These are phyloP conservation scores for Pseudonectria foliicola DNA, from an alignment of 2,329 filamentous ascomycete species.

Conservation along the genomic window DNA sequence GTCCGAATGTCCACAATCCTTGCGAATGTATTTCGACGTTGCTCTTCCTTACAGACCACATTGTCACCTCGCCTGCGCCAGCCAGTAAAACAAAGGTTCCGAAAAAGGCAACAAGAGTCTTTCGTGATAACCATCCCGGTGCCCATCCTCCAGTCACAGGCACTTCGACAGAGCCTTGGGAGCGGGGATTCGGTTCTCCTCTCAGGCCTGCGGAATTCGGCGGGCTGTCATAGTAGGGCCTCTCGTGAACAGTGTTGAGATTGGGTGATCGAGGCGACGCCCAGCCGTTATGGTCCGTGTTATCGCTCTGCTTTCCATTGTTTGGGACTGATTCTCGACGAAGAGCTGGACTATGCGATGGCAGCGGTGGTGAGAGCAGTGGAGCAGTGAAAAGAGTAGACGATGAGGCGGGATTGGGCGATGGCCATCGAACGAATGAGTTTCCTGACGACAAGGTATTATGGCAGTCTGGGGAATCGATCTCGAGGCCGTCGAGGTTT, in stretches of 20 bases:
- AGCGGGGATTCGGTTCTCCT: slow-evolving; percentile 6
- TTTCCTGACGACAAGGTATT: slow-evolving; percentile 13
- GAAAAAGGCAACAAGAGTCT: slow-evolving; percentile 15
- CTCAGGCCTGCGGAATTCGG: slow-evolving; percentile 10
- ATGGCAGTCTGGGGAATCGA: slow-evolving; percentile 12
- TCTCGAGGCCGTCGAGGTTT: slow-evolving; percentile 1
- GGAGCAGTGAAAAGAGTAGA: slow-evolving; percentile 12
- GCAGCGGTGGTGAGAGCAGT: slow-evolving; percentile 18
- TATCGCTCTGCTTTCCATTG: too few species aligned
- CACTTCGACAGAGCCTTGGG: slow-evolving; percentile 13
- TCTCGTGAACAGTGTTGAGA: slow-evolving; percentile 16
- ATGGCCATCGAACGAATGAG: slow-evolving; percentile 13
- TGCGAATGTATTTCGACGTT: slow-evolving; percentile 10
- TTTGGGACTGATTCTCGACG: too few species aligned
- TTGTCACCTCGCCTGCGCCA: slow-evolving; percentile 17
- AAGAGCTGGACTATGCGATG: slow-evolving; percentile 5
- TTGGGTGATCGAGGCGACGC: slow-evolving; percentile 1
- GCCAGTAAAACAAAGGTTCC: slow-evolving; percentile 13
- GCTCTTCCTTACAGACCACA: slow-evolving; percentile 15
- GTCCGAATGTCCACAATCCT: slow-evolving; percentile 23
- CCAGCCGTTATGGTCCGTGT: background rate
- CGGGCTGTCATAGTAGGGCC: slow-evolving; percentile 18
- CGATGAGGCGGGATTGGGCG: slow-evolving; percentile 16
- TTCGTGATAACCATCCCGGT: slow-evolving; percentile 17
- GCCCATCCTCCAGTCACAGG: slow-evolving; percentile 19